These are phyloP conservation scores for Aspergillus spinulosporus DNA, from an alignment of 2,329 filamentous ascomycete species.

Conservation along the genomic window DNA sequence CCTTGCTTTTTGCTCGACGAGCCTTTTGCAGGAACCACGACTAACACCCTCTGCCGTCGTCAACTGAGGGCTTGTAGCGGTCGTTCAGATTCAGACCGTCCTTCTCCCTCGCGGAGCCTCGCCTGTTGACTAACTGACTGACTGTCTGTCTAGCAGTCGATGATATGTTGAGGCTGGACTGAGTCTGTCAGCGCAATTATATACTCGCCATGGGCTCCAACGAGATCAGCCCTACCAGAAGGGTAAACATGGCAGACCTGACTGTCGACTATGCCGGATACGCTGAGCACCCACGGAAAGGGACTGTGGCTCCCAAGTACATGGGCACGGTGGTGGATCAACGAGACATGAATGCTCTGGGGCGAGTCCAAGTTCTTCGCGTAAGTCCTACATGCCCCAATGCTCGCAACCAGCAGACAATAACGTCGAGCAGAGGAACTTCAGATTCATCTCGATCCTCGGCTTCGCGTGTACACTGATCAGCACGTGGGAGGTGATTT, in stretches of 20 bases:
- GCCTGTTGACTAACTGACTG: not conserved
- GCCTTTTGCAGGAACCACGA: not conserved
- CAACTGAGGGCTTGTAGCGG: not conserved
- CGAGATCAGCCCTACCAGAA: not conserved
- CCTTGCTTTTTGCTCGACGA: slow-evolving; percentile 17
- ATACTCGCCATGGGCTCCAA: slow-evolving; percentile 5
- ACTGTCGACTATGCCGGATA: slow-evolving; percentile 15
- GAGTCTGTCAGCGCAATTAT: not conserved
- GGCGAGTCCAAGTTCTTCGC: slow-evolving; percentile 41
- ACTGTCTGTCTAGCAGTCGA: not conserved
- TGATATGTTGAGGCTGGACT: not conserved
- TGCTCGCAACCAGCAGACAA: not conserved
- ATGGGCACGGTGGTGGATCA: slow-evolving; percentile 41
- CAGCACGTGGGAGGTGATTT: slow-evolving; percentile 46
- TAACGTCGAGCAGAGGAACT: slow-evolving; percentile 37
- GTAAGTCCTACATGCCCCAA: slow-evolving; percentile 23
- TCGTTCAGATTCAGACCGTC: not conserved
- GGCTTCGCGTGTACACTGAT: slow-evolving; percentile 48
- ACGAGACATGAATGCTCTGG: slow-evolving; percentile 41
- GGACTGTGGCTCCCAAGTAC: slow-evolving; percentile 37
- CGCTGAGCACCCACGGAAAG: slow-evolving; percentile 25
- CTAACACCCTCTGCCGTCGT: not conserved
- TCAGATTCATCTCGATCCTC: slow-evolving; percentile 48
- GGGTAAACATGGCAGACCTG: not conserved
- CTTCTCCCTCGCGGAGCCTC: not conserved